Conservation (phyloP, 306 rosid genomes). For the Cercis canadensis region DNA sequence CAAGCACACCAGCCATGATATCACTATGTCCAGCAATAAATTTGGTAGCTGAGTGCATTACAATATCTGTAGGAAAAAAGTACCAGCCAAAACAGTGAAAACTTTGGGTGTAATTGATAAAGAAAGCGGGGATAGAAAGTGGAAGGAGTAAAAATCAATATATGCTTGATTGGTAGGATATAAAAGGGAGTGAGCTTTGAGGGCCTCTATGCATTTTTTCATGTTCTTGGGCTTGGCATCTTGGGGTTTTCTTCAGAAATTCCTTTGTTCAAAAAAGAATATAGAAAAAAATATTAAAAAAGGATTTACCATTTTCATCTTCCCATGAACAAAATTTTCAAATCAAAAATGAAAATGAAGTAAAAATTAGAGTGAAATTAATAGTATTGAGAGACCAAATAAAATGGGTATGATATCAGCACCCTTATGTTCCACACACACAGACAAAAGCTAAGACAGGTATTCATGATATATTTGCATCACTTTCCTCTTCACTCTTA, state of each 20-base stretch:
- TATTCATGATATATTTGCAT: not conserved
- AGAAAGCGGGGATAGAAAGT: no score
- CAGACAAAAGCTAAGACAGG: not conserved
- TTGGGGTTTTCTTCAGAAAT: not conserved
- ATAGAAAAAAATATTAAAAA: conserved; percentile 5
- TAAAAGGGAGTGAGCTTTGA: no score
- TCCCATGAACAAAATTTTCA: conserved; percentile 18
- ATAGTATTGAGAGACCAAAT: conserved; percentile 1
- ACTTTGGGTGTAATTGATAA: not conserved
- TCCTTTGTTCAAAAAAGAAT: conserved; percentile 8
- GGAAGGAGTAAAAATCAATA: not conserved
- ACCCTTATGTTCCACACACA: not conserved
- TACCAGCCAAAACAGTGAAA: conserved; percentile 13
- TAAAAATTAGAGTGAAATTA: not conserved
- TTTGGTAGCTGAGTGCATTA: conserved; percentile 95
- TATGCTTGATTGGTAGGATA: no score
- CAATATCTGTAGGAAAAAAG: conserved; percentile 65
- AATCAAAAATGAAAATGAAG: conserved; percentile 20
- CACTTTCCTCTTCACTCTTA: not conserved
- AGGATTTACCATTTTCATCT: conserved; percentile 15
- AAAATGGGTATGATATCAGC: not conserved
- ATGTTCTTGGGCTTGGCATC: not conserved
- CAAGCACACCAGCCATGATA: conserved; percentile 94
- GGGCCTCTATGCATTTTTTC: no score
- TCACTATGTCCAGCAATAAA: conserved; percentile 93